Conservation (phyloP, 805 yeast genomes). For the Lipomyces oligophaga region DNA sequence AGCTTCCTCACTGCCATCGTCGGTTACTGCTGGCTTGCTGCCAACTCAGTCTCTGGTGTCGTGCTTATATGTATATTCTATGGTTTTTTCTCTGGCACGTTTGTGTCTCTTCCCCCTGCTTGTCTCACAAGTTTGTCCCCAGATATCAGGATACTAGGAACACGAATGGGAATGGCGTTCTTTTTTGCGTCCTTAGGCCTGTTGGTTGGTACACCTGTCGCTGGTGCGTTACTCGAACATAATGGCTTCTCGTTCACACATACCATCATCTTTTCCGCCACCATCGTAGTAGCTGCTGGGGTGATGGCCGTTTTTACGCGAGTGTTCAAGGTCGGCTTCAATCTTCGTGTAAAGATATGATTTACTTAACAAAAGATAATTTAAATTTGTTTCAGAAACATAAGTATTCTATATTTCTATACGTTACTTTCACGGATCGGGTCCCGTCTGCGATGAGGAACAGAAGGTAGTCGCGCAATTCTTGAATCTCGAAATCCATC, state of each 20-base stretch:
- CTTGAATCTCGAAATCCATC: too few relatives aligned
- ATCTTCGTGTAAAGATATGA: background rate
- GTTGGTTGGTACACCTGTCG: slow-evolving; percentile 36
- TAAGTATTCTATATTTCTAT: too few relatives aligned
- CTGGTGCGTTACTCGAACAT: slow-evolving; percentile 33
- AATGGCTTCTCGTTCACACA: slow-evolving; percentile 32
- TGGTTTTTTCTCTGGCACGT: slow-evolving; percentile 38
- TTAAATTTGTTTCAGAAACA: too few relatives aligned
- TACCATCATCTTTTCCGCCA: slow-evolving; percentile 17
- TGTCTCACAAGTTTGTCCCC: slow-evolving; percentile 31
- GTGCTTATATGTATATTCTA: slow-evolving; percentile 33
- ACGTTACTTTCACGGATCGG: too few relatives aligned
- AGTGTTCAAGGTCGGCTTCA: background rate
- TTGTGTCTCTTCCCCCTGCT: slow-evolving; percentile 37
- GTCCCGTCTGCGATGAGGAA: too few relatives aligned
- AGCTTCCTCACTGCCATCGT: slow-evolving; percentile 32
- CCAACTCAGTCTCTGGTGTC: slow-evolving; percentile 33
- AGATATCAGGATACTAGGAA: slow-evolving; percentile 32
- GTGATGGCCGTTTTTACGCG: background rate
- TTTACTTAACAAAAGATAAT: too few relatives aligned
- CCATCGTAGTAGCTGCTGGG: slow-evolving; percentile 1
- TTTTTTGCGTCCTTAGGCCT: slow-evolving; percentile 51
- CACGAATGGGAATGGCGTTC: slow-evolving; percentile 59
- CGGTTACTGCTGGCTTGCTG: slow-evolving; percentile 39
- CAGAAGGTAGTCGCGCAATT: too few relatives aligned